These are phyloP conservation scores for Hypoxylon trugodes DNA, from an alignment of 495 filamentous ascomycete genomes.

Conservation along the genomic window DNA sequence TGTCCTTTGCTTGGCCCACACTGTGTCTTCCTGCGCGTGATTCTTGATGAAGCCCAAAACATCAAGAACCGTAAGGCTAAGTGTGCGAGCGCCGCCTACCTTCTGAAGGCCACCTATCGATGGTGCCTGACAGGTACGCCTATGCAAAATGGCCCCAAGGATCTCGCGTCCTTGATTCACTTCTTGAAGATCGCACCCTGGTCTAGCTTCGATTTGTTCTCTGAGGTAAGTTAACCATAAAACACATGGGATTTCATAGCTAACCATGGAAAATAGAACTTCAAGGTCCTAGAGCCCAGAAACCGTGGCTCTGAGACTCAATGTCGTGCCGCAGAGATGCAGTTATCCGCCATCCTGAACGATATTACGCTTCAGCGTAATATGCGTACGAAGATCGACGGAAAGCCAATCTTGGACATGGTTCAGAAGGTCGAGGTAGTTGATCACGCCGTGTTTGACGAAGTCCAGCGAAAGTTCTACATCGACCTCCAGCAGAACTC, in stretches of 20 bases:
- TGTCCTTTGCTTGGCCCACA: conserved; percentile 66
- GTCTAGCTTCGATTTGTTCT: conserved; percentile 66
- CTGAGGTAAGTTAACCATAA: conserved; percentile 30
- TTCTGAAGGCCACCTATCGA: conserved; percentile 70
- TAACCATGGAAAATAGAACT: conserved; percentile 26
- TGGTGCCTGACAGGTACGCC: conserved; percentile 93
- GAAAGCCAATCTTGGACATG: conserved; percentile 79
- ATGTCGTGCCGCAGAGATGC: conserved; percentile 65
- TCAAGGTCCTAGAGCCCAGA: conserved; percentile 41
- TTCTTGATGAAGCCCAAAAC: conserved; percentile 92
- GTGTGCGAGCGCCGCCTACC: conserved; percentile 66
- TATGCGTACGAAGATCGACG: conserved; percentile 84
- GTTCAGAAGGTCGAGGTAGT: conserved; percentile 74
- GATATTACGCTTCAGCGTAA: conserved; percentile 85
- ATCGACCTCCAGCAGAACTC: conserved; percentile 70
- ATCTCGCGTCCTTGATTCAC: conserved; percentile 79
- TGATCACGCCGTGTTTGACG: conserved; percentile 74
- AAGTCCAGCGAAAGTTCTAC: conserved; percentile 78
- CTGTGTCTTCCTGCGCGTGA: conserved; percentile 79
- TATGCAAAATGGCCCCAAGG: conserved; percentile 88
- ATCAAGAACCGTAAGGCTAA: conserved; percentile 87
- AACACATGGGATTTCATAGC: not conserved
- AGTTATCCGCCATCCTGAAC: conserved; percentile 80
- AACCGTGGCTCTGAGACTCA: conserved; percentile 8
- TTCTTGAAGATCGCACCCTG: conserved; percentile 87